A percentile compares a stretch with the other conserved stretches of the same genome.
phyloP scores from a whole-genome alignment of 148 eudicot genomes.

The Rhododendron molle region DNA sequence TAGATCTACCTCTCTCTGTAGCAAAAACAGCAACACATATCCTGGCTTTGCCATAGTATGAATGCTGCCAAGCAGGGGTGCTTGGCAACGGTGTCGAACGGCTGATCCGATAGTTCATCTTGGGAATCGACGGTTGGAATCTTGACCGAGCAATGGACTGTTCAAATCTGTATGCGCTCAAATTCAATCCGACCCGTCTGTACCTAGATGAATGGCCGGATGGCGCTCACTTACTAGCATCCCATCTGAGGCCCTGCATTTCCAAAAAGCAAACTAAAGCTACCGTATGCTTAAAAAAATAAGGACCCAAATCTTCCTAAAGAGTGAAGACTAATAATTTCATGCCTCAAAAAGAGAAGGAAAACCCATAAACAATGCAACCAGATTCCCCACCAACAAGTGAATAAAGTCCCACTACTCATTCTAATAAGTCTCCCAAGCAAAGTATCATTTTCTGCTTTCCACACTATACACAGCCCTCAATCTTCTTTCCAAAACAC shows the following conservation, averaged over 20 bases:
- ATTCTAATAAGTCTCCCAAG: constrained; percentile 11
- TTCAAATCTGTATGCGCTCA: no score
- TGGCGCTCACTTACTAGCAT: no score
- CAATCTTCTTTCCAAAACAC: background rate
- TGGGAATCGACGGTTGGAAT: no score
- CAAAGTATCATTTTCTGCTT: constrained; percentile 25
- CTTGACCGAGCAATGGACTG: no score
- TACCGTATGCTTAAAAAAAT: constrained; percentile 12
- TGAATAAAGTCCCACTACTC: constrained; percentile 24
- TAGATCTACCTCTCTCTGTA: background rate
- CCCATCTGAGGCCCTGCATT: background rate
- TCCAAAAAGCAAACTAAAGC: constrained; percentile 28
- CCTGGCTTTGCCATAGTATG: background rate
- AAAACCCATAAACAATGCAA: constrained; percentile 31
- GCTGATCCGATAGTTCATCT: no score
- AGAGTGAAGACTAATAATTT: background rate
- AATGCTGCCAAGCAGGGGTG: no score
- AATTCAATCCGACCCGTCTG: no score
- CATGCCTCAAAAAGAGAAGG: constrained; percentile 3
- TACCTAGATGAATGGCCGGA: no score
- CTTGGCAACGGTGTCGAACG: no score
- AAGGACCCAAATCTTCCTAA: constrained; percentile 14
- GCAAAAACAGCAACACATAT: constrained; percentile 15
- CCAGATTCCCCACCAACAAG: constrained; percentile 26
- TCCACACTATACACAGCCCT: constrained; percentile 4